phyloP scores from a whole-genome alignment of 2,329 filamentous ascomycete genomes.

The Emergomyces pasteurianus region DNA sequence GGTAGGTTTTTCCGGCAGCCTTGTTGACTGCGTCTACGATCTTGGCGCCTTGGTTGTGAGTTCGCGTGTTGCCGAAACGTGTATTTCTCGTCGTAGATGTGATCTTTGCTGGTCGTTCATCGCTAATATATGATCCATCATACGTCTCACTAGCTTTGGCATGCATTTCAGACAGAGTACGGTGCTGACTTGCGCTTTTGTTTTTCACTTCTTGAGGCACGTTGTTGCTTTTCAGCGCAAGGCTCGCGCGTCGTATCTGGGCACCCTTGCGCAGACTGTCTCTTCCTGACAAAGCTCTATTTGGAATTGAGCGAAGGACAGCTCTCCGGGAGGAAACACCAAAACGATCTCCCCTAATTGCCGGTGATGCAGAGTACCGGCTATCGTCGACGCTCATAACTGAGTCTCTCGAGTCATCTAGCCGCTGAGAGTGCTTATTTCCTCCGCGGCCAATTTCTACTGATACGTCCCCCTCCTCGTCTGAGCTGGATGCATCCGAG shows the following conservation, averaged over 20 bases:
- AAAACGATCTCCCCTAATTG: constrained; percentile 16
- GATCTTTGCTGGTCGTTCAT: constrained; percentile 37
- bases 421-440: constrained; percentile 23
- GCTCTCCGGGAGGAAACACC: constrained; percentile 24
- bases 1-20: constrained; percentile 25
- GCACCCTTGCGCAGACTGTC: constrained; percentile 31
- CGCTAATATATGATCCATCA: constrained; percentile 39
- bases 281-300: constrained; percentile 14
- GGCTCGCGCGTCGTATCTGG: constrained; percentile 28
- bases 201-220: constrained; percentile 26
- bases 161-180: constrained; percentile 45
- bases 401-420: constrained; percentile 40
- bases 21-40: constrained; percentile 28
- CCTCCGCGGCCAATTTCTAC: constrained; percentile 46
- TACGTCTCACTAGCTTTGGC: constrained; percentile 42
- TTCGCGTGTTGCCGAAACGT: constrained; percentile 39
- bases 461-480: constrained; percentile 38
- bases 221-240: constrained; percentile 30
- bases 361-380: constrained; percentile 29
- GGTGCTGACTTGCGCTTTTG: constrained; percentile 30
- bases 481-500: constrained; percentile 30
- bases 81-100: constrained; percentile 39
- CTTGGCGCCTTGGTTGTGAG: constrained; percentile 31
- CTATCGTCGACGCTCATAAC: constrained; percentile 38
- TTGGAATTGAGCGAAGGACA: constrained; percentile 18